A percentile compares a stretch with the other conserved stretches of the same genome.
These are phyloP conservation scores for Tylopilus cervinicoccineus DNA, from an alignment of 768 basidiomycete species.

Conservation along the genomic window DNA sequence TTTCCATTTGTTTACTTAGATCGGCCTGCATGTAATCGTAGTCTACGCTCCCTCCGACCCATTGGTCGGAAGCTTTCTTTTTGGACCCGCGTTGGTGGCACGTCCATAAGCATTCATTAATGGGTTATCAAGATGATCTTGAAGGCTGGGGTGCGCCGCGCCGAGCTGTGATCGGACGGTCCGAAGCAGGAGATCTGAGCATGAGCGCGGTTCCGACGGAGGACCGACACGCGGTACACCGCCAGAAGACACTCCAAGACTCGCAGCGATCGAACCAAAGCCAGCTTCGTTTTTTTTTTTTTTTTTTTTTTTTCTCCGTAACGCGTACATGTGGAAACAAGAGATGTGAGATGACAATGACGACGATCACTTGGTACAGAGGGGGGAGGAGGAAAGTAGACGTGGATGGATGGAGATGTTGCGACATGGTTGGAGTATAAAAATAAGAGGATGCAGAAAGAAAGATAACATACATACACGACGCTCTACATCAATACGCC, in stretches of 20 bases:
- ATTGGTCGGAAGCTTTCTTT: neutral
- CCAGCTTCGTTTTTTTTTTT: neutral
- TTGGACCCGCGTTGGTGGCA: neutral
- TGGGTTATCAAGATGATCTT: no score
- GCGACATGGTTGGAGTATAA: neutral
- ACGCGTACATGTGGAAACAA: neutral
- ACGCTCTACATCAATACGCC: no score
- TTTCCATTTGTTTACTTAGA: neutral
- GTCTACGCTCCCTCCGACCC: neutral
- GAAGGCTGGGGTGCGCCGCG: no score
- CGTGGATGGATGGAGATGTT: neutral
- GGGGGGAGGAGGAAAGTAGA: neutral
- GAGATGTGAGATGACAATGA: neutral
- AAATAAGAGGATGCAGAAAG: conserved; percentile 1
- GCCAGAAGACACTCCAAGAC: no score
- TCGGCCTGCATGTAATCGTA: neutral
- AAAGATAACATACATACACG: conserved; percentile 2
- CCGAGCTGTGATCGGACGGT: no score
- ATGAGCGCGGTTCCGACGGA: neutral
- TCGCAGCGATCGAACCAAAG: neutral
- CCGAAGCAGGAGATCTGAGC: no score
- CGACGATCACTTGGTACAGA: no score
- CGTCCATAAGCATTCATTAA: neutral
- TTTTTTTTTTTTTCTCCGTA: neutral
- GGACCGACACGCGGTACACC: neutral